These are phyloP conservation scores for Ceratobasidium sp. DNA, from an alignment of 1,284 basidiomycete species.

Conservation along the genomic window DNA sequence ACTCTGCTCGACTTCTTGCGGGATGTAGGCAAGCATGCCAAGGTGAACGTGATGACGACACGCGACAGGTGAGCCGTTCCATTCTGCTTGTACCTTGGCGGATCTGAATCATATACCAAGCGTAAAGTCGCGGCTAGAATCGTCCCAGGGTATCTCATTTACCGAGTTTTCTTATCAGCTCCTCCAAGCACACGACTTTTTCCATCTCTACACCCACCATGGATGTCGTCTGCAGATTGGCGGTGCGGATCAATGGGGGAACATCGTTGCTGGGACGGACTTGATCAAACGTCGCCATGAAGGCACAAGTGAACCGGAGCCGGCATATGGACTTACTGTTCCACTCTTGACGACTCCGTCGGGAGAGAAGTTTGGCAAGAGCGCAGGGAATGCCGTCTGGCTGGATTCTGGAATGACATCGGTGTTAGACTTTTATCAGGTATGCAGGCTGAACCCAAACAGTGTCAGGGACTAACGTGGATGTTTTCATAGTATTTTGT, in stretches of 20 bases:
- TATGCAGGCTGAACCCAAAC: conserved; percentile 53
- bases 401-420: conserved; percentile 79
- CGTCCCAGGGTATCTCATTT: conserved; percentile 88
- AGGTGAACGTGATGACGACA: conserved; percentile 90
- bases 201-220: conserved; percentile 73
- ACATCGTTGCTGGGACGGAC: conserved; percentile 92
- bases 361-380: conserved; percentile 98
- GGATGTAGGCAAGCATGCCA: conserved; percentile 80
- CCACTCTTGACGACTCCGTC: conserved; percentile 90
- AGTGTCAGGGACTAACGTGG: conserved; percentile 26
- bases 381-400: conserved; percentile 96
- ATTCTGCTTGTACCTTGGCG: neutral
- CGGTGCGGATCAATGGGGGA: conserved; percentile 99
- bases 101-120: conserved; percentile 58
- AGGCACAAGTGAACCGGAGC: conserved; percentile 48
- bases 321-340: conserved; percentile 88
- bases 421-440: conserved; percentile 93
- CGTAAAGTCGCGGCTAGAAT: conserved; percentile 83
- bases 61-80: conserved; percentile 78
- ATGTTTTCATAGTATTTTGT: conserved; percentile 80
- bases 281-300: conserved; percentile 70
- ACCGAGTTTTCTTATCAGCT: conserved; percentile 98
- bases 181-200: conserved; percentile 96
- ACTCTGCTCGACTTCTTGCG: conserved; percentile 87
- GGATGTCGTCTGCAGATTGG: conserved; percentile 91